A percentile compares a stretch with the other conserved stretches of the same genome.
Conservation (phyloP, 768 basidiomycete species). For the Agaricus blazei region DNA sequence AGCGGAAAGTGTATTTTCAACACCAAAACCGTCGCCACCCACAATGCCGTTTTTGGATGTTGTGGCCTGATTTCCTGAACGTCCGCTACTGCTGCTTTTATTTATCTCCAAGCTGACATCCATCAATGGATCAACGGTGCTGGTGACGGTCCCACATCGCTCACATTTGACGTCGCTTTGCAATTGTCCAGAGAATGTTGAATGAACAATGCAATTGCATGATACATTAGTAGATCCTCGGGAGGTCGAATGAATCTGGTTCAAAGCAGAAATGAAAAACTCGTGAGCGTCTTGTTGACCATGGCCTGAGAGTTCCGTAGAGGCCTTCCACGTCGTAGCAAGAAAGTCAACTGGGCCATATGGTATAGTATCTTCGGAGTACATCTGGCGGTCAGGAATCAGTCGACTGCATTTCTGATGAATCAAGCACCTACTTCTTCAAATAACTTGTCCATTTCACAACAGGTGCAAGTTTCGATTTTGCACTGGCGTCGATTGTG, state of each 20-base stretch:
- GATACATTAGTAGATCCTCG: constrained; percentile 69
- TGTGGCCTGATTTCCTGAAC: constrained; percentile 1
- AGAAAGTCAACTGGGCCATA: constrained; percentile 84
- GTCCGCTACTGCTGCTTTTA: constrained; percentile 15
- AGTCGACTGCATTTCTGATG: background rate
- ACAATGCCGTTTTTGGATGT: constrained; percentile 21
- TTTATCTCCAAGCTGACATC: constrained; percentile 87
- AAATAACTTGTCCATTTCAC: constrained; percentile 90
- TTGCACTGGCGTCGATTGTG: constrained; percentile 76
- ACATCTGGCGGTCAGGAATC: constrained; percentile 33
- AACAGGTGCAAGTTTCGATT: constrained; percentile 73
- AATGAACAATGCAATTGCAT: constrained; percentile 90
- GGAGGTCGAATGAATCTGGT: constrained; percentile 80
- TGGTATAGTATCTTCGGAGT: constrained; percentile 52
- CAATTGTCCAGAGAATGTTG: constrained; percentile 80
- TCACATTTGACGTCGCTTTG: constrained; percentile 90
- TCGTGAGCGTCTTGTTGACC: constrained; percentile 95
- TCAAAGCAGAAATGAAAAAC: constrained; percentile 77
- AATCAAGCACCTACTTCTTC: constrained; percentile 44
- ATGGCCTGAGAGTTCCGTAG: constrained; percentile 82
- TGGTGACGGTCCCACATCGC: constrained; percentile 72
- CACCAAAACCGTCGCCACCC: constrained; percentile 33
- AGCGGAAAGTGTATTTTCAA: constrained; percentile 65
- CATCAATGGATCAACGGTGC: constrained; percentile 82
- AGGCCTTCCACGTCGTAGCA: constrained; percentile 76